Evolutionary conservation across 768 basidiomycete species (phyloP), one percentile per base, ranked within the genome.

Genomic region (Auricularia sp.): DNA sequence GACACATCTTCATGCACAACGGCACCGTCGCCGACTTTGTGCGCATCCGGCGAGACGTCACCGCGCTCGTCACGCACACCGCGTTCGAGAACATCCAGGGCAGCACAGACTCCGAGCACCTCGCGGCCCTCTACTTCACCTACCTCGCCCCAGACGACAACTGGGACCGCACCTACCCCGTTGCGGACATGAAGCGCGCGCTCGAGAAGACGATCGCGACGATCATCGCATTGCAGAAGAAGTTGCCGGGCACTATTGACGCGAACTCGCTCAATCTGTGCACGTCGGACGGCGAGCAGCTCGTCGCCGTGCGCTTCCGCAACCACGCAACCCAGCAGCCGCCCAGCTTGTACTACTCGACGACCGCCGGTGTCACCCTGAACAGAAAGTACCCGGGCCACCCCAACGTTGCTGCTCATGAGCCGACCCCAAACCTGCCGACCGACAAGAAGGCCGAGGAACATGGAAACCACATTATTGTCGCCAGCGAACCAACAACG

Each of bases 381-480:
- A 77, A 75, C 66, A 42, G 74, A 51, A 75, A 76, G 69, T 76
- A 69, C 67, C 73, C 74, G 24, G 75, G 71, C 1, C 74, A 75
- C 67, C 75, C 74, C 21, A 73, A 76, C 56, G 69, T 70, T 14
- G 16, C 47, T 18, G 47, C 47, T 18, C 10, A 51, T 18, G 37
- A 64, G 24, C 70, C 70, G 24, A 69, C 65, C 39, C 63, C 65
- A 34, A 66, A 63, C 21, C 34, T 37, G 63, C 61, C 61, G 58
- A 68, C 69, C 54, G 29, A 68, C 64, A 71, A 70, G 66, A 65
- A 61, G 29, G 67, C 62, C 62, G 67, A 72, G 45, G 73, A 74
- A 63, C 75, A 76, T 68, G 74, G 75, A 13, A 66, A 64, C 34
- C 75, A 77, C 67, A 68, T 76, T 21, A 75, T 75, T 62, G 70